Evolutionary conservation across 495 filamentous ascomycete genomes (phyloP).

Genomic region (Letharia columbiana): DNA sequence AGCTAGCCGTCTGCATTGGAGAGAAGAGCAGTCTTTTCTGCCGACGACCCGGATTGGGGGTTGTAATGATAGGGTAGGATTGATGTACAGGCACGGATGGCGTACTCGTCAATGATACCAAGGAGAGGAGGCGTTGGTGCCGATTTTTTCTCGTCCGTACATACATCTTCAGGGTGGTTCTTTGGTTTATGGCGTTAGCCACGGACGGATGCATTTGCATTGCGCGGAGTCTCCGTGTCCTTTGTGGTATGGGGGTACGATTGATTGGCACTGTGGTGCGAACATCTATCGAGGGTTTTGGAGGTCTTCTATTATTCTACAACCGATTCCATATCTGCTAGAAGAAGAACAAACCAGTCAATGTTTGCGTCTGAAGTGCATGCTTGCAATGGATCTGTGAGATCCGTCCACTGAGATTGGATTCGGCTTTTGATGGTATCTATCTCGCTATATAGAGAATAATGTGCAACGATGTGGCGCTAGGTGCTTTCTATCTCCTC

Average conservation of each 20-base stretch:
- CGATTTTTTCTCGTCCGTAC: slow-evolving; percentile 2
- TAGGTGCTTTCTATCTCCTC: slow-evolving; percentile 42
- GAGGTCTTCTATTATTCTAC: neutral
- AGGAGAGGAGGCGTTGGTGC: neutral
- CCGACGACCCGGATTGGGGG: neutral
- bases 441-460: neutral
- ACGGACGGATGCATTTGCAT: neutral
- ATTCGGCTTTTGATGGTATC: slow-evolving; percentile 4
- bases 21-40: neutral
- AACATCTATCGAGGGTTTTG: neutral
- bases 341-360: no score
- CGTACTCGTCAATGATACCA: neutral
- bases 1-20: neutral
- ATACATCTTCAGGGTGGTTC: neutral
- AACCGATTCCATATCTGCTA: neutral
- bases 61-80: slow-evolving; percentile 14
- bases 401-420: neutral
- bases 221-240: neutral
- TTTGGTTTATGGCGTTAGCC: neutral
- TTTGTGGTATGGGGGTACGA: neutral
- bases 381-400: neutral
- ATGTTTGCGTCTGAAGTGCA: neutral
- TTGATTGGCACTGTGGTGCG: neutral
- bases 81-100: slow-evolving; percentile 10
- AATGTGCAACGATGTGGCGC: neutral